phyloP scores from a whole-genome alignment of 805 yeast species.

The Danielozyma ontarioensis region DNA sequence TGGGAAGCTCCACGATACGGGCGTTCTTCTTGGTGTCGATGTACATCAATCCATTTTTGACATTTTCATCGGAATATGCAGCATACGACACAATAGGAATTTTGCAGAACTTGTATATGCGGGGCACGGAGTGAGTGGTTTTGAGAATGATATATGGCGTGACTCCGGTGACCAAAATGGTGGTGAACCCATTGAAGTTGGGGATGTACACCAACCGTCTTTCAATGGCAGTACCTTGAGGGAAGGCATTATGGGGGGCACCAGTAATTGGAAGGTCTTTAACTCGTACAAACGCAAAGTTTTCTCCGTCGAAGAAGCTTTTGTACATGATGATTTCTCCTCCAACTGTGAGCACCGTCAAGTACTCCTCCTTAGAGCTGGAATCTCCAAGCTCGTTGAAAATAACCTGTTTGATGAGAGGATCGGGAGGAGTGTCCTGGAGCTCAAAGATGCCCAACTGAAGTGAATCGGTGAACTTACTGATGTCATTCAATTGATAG shows the following conservation, averaged over 20 bases:
- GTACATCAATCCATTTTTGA: conserved; percentile 55
- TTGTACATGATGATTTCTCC: conserved; percentile 74
- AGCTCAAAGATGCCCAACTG: conserved; percentile 45
- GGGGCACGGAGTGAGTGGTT: conserved; percentile 56
- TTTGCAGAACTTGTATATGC: conserved; percentile 61
- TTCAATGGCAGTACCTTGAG: conserved; percentile 64
- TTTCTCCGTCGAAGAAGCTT: conserved; percentile 44
- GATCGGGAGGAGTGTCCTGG: conserved; percentile 58
- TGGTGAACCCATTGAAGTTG: conserved; percentile 51
- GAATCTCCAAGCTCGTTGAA: conserved; percentile 64
- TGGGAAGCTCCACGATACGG: conserved; percentile 49
- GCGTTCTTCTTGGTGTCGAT: conserved; percentile 69
- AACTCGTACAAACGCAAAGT: conserved; percentile 37
- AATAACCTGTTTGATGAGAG: conserved; percentile 62
- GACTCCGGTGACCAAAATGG: conserved; percentile 68
- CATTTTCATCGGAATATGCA: conserved; percentile 36
- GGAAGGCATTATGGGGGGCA: conserved; percentile 74
- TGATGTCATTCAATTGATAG: conserved; percentile 46
- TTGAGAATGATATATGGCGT: conserved; percentile 68
- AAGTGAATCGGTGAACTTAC: conserved; percentile 40
- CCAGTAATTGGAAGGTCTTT: conserved; percentile 55
- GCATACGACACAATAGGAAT: conserved; percentile 66
- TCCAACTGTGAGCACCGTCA: conserved; percentile 71
- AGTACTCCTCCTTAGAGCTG: conserved; percentile 49
- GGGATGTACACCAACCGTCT: conserved; percentile 59